These are phyloP conservation scores for Jaltomata sinuosa DNA, from an alignment of 257 asterid species.

Conservation along the genomic window DNA sequence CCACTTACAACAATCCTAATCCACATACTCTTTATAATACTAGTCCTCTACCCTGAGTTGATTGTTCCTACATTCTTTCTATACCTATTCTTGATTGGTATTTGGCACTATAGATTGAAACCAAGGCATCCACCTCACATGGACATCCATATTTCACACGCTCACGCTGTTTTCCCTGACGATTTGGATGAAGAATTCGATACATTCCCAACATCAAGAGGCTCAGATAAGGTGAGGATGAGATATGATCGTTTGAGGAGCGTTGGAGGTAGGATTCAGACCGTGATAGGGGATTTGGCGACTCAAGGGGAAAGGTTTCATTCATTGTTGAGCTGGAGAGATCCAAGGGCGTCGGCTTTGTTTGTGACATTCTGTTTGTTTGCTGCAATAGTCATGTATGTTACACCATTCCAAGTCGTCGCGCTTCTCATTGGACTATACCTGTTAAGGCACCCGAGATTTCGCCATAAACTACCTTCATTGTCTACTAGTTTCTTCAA, in stretches of 20 bases:
- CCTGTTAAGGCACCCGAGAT: constrained; percentile 62
- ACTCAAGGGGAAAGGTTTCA: constrained; percentile 74
- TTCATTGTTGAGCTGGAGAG: constrained; percentile 65
- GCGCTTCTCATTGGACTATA: constrained; percentile 37
- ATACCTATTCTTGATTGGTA: constrained; percentile 55
- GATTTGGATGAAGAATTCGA: constrained; percentile 82
- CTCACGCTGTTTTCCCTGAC: constrained; percentile 43
- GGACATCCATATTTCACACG: constrained; percentile 68
- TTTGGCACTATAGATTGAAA: constrained; percentile 65
- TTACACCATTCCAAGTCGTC: constrained; percentile 54
- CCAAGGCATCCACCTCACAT: constrained; percentile 88
- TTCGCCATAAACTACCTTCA: constrained; percentile 51
- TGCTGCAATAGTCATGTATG: constrained; percentile 49
- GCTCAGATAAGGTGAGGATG: constrained; percentile 48
- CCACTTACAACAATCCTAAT: constrained; percentile 75
- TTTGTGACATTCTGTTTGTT: constrained; percentile 47
- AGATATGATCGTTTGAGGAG: constrained; percentile 71
- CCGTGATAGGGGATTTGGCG: constrained; percentile 67
- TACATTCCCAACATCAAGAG: constrained; percentile 52
- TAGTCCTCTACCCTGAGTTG: constrained; percentile 51
- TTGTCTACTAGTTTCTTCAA: constrained; percentile 54
- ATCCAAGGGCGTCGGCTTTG: constrained; percentile 72
- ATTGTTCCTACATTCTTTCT: constrained; percentile 64
- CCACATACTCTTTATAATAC: constrained; percentile 46
- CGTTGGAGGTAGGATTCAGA: constrained; percentile 71